Evolutionary conservation across 805 yeast species (phyloP).

Genomic region (Sugiyamaella lignohabitans): DNA sequence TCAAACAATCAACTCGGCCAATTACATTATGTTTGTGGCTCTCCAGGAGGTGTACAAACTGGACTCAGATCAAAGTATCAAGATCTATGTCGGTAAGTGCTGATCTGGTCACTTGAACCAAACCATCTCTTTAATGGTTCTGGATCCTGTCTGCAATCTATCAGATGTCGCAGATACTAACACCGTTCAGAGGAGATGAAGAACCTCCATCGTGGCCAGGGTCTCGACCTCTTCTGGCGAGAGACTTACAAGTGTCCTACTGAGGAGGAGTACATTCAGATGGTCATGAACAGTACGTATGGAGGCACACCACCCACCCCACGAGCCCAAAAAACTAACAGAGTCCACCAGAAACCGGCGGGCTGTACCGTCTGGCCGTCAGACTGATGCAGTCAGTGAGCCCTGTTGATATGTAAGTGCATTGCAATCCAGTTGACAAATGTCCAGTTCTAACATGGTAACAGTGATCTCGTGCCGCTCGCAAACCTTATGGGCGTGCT

Average conservation of each 20-base stretch:
- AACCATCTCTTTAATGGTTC: too few species aligned
- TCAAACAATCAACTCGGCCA: slow-evolving; percentile 74
- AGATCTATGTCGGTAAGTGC: slow-evolving; percentile 15
- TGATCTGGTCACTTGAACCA: not conserved
- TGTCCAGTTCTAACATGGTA: not conserved
- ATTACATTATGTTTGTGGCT: slow-evolving; percentile 73
- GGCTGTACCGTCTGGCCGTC: slow-evolving; percentile 70
- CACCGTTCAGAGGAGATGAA: slow-evolving; percentile 58
- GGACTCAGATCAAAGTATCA: slow-evolving; percentile 22
- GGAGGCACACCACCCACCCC: not conserved
- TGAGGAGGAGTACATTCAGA: slow-evolving; percentile 58
- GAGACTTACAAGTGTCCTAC: slow-evolving; percentile 54
- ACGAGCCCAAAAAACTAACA: not conserved
- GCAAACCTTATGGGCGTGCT: slow-evolving; percentile 75
- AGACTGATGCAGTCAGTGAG: slow-evolving; percentile 47
- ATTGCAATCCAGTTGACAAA: slow-evolving; percentile 1
- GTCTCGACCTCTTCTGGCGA: slow-evolving; percentile 84
- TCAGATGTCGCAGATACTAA: not conserved
- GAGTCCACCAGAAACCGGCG: slow-evolving; percentile 55
- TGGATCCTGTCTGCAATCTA: slow-evolving; percentile 19
- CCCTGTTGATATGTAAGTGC: slow-evolving; percentile 15
- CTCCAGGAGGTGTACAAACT: slow-evolving; percentile 43
- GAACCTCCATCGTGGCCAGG: slow-evolving; percentile 84
- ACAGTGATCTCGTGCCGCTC: slow-evolving; percentile 43
- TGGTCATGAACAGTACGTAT: slow-evolving; percentile 65